Base-by-base conservation (phyloP, 2,329 filamentous ascomycete species). In the Fusarium multiceps region DNA sequence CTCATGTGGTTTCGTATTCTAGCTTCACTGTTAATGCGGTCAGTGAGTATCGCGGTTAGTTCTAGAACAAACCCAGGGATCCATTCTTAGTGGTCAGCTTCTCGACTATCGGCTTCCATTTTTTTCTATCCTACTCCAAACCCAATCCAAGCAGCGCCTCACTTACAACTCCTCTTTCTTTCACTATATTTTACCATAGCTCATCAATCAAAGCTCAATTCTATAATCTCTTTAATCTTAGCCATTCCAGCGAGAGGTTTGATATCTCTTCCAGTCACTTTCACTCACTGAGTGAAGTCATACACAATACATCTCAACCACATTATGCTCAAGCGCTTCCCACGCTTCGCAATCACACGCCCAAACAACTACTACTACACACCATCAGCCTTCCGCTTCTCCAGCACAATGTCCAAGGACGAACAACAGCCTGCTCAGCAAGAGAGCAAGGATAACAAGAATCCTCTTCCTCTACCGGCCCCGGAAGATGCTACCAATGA, bases 401-500 rank as follows among this genome's bases (percentile, higher is more conserved):
- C 58, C 16, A 49, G 54, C 28, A 58, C 60, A 54, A 57, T 67
- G 63, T 25, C 46, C 23, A 55, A 49, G 21, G 40, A 54, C 37
- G 37, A 59, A 8, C 68, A 58, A 16, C 32, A 51, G 23, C 49
- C 34, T 18, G 16, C 21, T 13, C 68, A 56, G 32, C 30, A 57
- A 55, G 46, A 47, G 28, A 25, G 32, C 34, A 63, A 68, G 54
- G 40, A 54, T 21, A 50, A 43, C 37, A 69, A 61, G 18, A 61
- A 45, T 12, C 61, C 59, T 50, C 57, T 46, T 14, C 59, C 45
- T 51, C 43, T 79, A 12, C 76, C 78, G 20, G 74, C 73, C 12
- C 76, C 77, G 4, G 68, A 51, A 46, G 57, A 62, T 27, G 48
- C 45, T 28, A 20, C 60, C 49, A 72, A 68, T 53, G 57, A 72